Base-by-base conservation (phyloP, 2,329 filamentous ascomycete species). In the Ophiosphaerella narmari region DNA sequence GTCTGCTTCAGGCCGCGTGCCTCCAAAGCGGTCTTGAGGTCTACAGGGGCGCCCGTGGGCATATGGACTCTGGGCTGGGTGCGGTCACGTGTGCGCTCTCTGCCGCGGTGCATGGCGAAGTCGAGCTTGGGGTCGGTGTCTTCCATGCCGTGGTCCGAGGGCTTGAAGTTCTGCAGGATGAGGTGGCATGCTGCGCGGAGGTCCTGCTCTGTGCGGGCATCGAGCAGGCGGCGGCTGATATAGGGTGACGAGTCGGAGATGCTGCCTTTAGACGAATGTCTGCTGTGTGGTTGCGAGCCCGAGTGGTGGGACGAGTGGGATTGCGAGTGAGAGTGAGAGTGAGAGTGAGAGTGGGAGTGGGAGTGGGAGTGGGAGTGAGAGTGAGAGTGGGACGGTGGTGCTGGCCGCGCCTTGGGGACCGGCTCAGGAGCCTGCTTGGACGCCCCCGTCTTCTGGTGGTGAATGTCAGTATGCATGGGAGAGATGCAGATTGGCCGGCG, bases 101-200 rank as follows among this genome's bases (percentile, higher is more conserved):
- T 45, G 7, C 57, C 60, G 16, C 57, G 54, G 40, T 61, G 55
- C 36, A 68, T 54, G 14, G 55, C 64, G 23, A 72, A 72, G 51
- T 73, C 71, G 16, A 71, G 60, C 52, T 66, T 70, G 7, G 68
- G 71, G 50, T 76, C 68, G 1, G 65, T 64, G 49, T 72, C 65
- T 24, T 63, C 62, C 54, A 73, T 63, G 53, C 63, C 67, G 62
- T 71, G 65, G 46, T 72, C 72, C 35, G 71, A 73, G 7, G 71
- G 70, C 58, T 74, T 74, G 65, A 70, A 71, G 62, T 73, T 68
- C 37, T 71, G 62, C 46, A 79, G 64, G 46, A 80, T 73, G 44
- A 72, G 71, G 18, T 73, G 71, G 62, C 78, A 80, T 47, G 77
- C 76, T 38, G 67, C 59, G 51, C 77, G 76, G 43, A 80, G 65